phyloP scores from a whole-genome alignment of 2,329 filamentous ascomycete species.

The Ilyonectria destructans region DNA sequence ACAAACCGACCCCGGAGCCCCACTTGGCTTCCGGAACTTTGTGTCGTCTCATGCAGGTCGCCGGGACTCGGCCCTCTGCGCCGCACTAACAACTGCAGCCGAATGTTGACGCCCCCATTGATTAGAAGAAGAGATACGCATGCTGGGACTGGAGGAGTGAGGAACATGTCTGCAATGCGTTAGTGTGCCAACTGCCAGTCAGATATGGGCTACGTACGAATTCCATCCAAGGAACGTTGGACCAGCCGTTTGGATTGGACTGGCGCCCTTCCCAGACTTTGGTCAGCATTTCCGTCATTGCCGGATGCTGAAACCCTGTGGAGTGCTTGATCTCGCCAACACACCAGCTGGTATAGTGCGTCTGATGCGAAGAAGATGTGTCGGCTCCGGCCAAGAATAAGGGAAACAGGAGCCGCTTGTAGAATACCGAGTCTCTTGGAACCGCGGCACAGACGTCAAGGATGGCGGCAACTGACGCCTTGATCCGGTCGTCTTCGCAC shows the following conservation, averaged over 20 bases:
- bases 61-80: neutral
- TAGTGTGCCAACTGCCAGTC: neutral
- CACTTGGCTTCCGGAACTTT: neutral
- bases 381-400: slow-evolving; percentile 49
- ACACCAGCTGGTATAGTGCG: slow-evolving; percentile 47
- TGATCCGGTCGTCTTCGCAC: slow-evolving; percentile 44
- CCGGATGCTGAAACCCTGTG: slow-evolving; percentile 46
- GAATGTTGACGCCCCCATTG: neutral
- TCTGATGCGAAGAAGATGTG: slow-evolving; percentile 44
- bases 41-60: neutral
- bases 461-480: slow-evolving; percentile 44
- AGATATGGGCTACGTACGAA: slow-evolving; percentile 41
- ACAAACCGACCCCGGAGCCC: neutral
- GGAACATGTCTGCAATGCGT: slow-evolving; percentile 37
- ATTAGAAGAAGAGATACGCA: slow-evolving; percentile 44
- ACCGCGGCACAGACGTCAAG: slow-evolving; percentile 46
- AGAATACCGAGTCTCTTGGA: slow-evolving; percentile 43
- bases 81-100: neutral
- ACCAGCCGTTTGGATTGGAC: slow-evolving; percentile 34
- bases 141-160: slow-evolving; percentile 35
- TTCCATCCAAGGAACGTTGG: slow-evolving; percentile 50
- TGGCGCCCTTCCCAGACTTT: slow-evolving; percentile 47
- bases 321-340: slow-evolving; percentile 45
- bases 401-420: slow-evolving; percentile 50
- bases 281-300: slow-evolving; percentile 46